These are phyloP conservation scores for Tulasnella sp. DNA, from an alignment of 768 basidiomycete species.

Conservation along the genomic window DNA sequence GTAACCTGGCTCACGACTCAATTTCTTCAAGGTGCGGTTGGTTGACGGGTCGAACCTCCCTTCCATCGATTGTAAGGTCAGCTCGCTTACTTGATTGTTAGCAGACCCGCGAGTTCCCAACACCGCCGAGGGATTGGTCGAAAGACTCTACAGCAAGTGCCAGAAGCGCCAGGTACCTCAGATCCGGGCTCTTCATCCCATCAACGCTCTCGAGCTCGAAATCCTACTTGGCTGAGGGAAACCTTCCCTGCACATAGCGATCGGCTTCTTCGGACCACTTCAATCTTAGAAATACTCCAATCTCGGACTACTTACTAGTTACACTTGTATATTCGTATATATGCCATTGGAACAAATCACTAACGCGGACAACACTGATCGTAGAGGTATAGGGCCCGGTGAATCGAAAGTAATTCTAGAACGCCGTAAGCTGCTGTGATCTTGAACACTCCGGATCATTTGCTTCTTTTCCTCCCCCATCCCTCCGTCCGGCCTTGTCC, in stretches of 20 bases:
- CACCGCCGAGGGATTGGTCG: neutral
- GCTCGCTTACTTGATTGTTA: neutral
- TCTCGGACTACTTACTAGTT: too few relatives aligned
- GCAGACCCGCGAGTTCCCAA: neutral
- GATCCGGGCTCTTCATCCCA: neutral
- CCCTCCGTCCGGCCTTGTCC: neutral
- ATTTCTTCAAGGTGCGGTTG: too few relatives aligned
- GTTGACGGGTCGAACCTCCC: neutral
- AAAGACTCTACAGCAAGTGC: neutral
- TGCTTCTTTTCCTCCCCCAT: neutral
- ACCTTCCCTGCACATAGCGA: too few relatives aligned
- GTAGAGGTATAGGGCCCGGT: too few relatives aligned
- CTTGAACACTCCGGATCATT: neutral
- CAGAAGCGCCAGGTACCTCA: neutral
- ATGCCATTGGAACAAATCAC: too few relatives aligned
- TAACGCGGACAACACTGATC: too few relatives aligned
- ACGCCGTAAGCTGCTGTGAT: too few relatives aligned
- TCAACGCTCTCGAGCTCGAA: neutral
- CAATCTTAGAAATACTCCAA: neutral
- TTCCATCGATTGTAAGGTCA: neutral
- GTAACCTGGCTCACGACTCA: too few relatives aligned
- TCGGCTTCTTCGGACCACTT: constrained; percentile 45
- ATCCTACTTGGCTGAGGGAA: neutral
- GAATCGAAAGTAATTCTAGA: too few relatives aligned
- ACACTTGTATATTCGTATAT: too few relatives aligned